Conservation (phyloP, 345 rosid species). For the Eutrema heterophyllum region DNA sequence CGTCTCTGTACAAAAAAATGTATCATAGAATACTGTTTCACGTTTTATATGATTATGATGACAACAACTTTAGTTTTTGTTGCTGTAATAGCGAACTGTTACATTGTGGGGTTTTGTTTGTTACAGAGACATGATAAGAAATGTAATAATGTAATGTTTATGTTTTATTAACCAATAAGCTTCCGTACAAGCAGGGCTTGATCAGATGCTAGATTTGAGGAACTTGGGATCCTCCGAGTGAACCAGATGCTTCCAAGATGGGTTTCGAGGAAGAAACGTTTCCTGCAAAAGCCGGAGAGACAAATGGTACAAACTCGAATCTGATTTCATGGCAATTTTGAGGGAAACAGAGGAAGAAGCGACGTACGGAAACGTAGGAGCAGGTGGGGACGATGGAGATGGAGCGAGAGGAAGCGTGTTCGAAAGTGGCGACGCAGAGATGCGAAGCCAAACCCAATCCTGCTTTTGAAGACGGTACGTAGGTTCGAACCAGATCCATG, state of each 20-base stretch:
- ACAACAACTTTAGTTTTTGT: conserved; percentile 7
- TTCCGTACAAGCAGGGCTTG: background rate
- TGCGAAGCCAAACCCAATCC: conserved; percentile 82
- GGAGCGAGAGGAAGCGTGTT: conserved; percentile 63
- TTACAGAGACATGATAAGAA: conserved; percentile 9
- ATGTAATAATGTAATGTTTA: background rate
- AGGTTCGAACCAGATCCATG: conserved; percentile 77
- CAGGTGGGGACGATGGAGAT: conserved; percentile 66
- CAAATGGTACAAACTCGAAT: too few species aligned
- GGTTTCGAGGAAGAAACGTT: conserved; percentile 69
- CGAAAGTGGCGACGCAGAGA: conserved; percentile 71
- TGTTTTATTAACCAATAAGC: background rate
- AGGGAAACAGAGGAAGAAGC: background rate
- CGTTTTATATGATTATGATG: background rate
- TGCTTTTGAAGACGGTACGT: conserved; percentile 70
- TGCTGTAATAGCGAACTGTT: background rate
- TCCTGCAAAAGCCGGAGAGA: conserved; percentile 37
- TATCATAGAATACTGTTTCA: background rate
- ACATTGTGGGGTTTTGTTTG: background rate
- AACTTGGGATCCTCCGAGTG: conserved; percentile 33
- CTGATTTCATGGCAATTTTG: too few species aligned
- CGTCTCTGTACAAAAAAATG: conserved; percentile 21
- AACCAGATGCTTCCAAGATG: conserved; percentile 47
- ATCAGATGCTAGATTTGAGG: conserved; percentile 38
- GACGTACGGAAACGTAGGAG: conserved; percentile 56